Base-by-base conservation (phyloP, 352 stramenopile genomes). In the Pythium brachiatum region DNA sequence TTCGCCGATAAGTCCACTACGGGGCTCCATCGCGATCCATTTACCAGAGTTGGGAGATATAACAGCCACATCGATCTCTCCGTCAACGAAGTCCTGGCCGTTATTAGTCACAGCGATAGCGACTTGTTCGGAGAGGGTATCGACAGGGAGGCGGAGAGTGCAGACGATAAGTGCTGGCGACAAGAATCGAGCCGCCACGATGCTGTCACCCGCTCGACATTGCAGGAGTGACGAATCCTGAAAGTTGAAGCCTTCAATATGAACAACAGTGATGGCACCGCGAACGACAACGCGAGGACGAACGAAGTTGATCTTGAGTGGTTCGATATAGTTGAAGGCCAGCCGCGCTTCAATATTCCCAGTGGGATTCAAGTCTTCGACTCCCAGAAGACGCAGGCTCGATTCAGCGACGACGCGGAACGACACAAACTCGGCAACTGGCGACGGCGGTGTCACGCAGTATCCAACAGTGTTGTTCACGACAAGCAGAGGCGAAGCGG, bases 201-300 rank as follows among this genome's bases (percentile, higher is more conserved):
- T 31, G 11, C 55, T n/a, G 0, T 48, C 47, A 36, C 55, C 67
- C 34, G 89, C 60, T 20, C 61, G 53, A 39, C 81, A 91, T 0
- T 39, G 44, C 16, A 91, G 48, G 1, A 76, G n/a, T 9, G 55
- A 46, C 0, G 79, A 79, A 31, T 81, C 69, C 0, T 81, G 20
- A 29, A 88, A 91, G 23, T 78, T 61, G 3, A 12, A 29, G 26
- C 75, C 75, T 27, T 47, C 39, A 2, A 81, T 50, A 13, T 67
- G 59, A 23, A 79, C 20, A 11, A 68, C 20, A 36, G 44, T 52
- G 5, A 26, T 3, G 32, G 39, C 6, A 7, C 60, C 60, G 8
- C 51, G 52, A 7, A 41, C 5, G 13, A 66, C 20, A n/a, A 47
- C 34, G 18, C 18, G 13, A 2, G 60, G 60, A 21, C 41, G 38